phyloP scores from a whole-genome alignment of 257 asterid species.

The Petunia axillaris region DNA sequence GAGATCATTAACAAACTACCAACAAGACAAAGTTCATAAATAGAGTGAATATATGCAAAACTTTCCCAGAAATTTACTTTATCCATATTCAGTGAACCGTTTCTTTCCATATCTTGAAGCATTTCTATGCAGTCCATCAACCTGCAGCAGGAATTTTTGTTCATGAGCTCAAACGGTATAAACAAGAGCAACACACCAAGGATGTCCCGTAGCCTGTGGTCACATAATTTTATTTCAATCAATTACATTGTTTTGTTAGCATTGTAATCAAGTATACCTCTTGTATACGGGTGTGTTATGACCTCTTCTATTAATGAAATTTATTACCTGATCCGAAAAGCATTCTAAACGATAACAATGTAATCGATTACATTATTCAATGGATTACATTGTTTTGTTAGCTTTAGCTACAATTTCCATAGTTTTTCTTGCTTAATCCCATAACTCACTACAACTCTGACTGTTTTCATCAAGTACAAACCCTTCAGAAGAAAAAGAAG shows the following conservation, averaged over 20 bases:
- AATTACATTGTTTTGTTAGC: neutral
- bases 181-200: conserved; percentile 21
- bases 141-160: conserved; percentile 45
- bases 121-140: conserved; percentile 73
- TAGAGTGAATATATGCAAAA: conserved; percentile 21
- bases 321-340: too few species aligned
- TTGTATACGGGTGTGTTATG: too few species aligned
- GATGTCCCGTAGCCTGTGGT: conserved; percentile 3
- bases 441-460: neutral
- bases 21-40: conserved; percentile 30
- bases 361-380: neutral
- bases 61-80: conserved; percentile 51
- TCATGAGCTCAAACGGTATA: conserved; percentile 18
- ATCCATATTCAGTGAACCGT: conserved; percentile 76
- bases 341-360: too few species aligned
- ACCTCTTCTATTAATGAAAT: too few species aligned
- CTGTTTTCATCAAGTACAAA: conserved; percentile 5
- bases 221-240: conserved; percentile 9
- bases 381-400: neutral
- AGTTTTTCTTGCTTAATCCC: neutral
- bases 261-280: too few species aligned
- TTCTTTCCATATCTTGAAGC: conserved; percentile 87
- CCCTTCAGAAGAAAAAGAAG: neutral
- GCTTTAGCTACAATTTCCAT: conserved; percentile 8
- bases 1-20: conserved; percentile 8